Conservation (phyloP, 2,329 filamentous ascomycete genomes). For the Hyphodiscus sp. region DNA sequence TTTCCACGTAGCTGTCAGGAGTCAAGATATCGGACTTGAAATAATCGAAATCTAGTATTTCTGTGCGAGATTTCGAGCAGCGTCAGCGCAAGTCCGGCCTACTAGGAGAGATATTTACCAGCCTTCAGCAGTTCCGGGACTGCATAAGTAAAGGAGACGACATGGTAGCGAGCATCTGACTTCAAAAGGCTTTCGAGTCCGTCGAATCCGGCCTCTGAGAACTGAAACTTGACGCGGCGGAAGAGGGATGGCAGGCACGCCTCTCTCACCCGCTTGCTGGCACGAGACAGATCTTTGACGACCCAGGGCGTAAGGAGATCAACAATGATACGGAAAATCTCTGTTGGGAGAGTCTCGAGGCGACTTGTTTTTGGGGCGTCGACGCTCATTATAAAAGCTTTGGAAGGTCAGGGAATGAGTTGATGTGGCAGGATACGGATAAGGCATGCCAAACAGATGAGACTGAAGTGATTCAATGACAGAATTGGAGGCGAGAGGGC, state of each 20-base stretch:
- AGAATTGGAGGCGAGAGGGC: no score
- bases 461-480: neutral
- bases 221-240: conserved; percentile 7
- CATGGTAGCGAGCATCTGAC: conserved; percentile 8
- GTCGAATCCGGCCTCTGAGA: conserved; percentile 7
- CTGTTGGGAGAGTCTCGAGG: conserved; percentile 3
- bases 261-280: conserved; percentile 9
- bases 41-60: conserved; percentile 6
- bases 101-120: neutral
- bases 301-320: conserved; percentile 2
- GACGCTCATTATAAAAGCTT: neutral
- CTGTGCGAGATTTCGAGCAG: conserved; percentile 1
- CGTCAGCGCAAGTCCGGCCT: neutral
- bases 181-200: conserved; percentile 6
- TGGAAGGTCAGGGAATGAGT: neutral
- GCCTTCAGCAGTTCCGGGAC: conserved; percentile 7
- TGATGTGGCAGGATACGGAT: neutral
- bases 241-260: conserved; percentile 6
- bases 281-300: conserved; percentile 6
- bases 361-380: neutral
- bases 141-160: conserved; percentile 8
- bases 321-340: conserved; percentile 4
- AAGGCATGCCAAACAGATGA: no score
- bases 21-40: conserved; percentile 11
- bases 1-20: conserved; percentile 7